Conservation (phyloP, 768 basidiomycete species). For the Leccinum disarticulatum region DNA sequence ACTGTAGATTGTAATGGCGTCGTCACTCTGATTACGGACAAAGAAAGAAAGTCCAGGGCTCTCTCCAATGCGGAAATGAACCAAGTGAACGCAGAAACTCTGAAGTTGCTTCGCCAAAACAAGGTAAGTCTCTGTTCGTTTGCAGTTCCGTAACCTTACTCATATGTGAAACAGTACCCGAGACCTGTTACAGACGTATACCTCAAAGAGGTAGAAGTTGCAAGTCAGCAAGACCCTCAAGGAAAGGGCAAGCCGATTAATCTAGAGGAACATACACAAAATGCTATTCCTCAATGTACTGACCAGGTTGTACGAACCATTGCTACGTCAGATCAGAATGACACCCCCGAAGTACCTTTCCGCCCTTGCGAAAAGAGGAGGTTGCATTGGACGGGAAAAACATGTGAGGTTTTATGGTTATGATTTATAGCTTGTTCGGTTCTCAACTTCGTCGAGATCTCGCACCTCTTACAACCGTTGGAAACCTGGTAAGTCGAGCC, state of each 20-base stretch:
- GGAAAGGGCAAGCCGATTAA: not conserved
- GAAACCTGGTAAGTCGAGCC: conserved; percentile 67
- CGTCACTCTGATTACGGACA: conserved; percentile 49
- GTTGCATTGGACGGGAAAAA: conserved; percentile 82
- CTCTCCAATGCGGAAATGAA: conserved; percentile 64
- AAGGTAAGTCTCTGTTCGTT: conserved; percentile 47
- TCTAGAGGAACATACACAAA: conserved; percentile 18
- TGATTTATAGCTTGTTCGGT: conserved; percentile 19
- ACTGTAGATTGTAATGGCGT: conserved; percentile 44
- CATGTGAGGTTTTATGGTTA: conserved; percentile 52
- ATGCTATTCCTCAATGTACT: not conserved
- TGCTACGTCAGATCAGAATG: conserved; percentile 38
- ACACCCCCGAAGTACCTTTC: conserved; percentile 67
- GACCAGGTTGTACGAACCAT: conserved; percentile 36
- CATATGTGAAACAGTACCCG: conserved; percentile 49
- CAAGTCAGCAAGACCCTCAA: conserved; percentile 19
- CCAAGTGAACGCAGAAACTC: conserved; percentile 53
- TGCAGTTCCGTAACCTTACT: not conserved
- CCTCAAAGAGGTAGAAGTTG: conserved; percentile 47
- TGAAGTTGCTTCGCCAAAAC: conserved; percentile 64
- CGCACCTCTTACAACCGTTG: conserved; percentile 90
- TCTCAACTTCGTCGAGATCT: conserved; percentile 44
- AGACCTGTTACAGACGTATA: conserved; percentile 64
- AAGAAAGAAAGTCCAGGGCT: conserved; percentile 54
- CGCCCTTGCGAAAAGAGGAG: conserved; percentile 84